Evolutionary conservation across 768 basidiomycete genomes (phyloP), one percentile per base, ranked within the genome.

Genomic region (Trametes meyenii): DNA sequence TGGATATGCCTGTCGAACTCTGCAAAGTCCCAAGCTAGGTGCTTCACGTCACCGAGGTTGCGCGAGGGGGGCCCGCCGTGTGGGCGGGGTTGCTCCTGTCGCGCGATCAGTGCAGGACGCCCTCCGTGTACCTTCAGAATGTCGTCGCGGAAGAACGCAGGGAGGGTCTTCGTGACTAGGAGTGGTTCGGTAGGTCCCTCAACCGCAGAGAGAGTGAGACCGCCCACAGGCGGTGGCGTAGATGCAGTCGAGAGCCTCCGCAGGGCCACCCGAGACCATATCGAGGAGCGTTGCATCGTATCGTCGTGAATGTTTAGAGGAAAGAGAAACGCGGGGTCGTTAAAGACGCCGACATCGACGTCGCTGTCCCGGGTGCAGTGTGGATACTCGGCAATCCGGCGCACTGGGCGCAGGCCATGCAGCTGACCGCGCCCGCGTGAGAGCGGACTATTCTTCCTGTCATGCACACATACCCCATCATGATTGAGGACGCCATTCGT

Each of bases 11-110:
- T 67, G 65, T 88, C 80, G 58, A 94, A 86, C 72, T 92, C 89
- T 2, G 70, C 75, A 70, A 85, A 94, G 62, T 85, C 83, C 92
- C 92, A 93, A 23, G 85, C 82, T 14, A 94, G 78, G 69, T 85
- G 82, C 1, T 76, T 74, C 16, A 62, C 66, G n/a, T 77, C 69
- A 13, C 72, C 80, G 59, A 85, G 72, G 69, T 86, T 88, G 14
- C 68, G 74, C 24, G 82, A 81, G 5, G 68, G 68, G 1, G 88
- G 87, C 0, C 89, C 90, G 14, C 85, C 85, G 71, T 90, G 85
- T 0, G 80, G 72, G 3, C 80, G 73, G 11, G 85, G 79, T 17
- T 55, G 70, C 69, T 94, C 92, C 45, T 82, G 78, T 40, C 81
- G 77, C 57, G 85, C 88, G 29, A 90, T 81, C 21, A 94, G 76